Base-by-base conservation (phyloP, 768 basidiomycete genomes). In the Termitomyces eurrhizus region DNA sequence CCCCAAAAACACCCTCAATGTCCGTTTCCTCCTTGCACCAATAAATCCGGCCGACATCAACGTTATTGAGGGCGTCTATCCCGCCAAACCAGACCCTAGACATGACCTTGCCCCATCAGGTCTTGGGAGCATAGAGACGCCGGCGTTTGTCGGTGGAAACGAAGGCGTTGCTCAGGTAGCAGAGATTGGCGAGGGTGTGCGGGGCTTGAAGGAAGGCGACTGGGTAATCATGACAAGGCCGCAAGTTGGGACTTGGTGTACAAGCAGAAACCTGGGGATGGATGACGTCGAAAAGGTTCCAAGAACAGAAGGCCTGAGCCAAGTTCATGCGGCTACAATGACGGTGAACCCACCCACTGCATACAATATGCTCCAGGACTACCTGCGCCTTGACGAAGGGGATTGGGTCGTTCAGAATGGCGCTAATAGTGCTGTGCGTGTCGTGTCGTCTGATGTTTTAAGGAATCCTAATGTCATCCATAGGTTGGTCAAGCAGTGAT, bases 371-470 rank as follows among this genome's bases (percentile, higher is more conserved):
- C 80, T 95, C 11, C 79, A 79, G 37, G 83, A 89, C 58, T 93
- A 87, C 71, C 80, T 85, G 7, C 65, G 77, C 39, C 79, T 93
- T 46, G 63, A 82, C 54, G 76, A 80, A 52, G 92, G 88, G 4
- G 89, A 92, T 51, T 94, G 88, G 88, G 78, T 95, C 16, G 70
- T 95, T 12, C 93, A 95, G 72, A 95, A 94, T 62, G 93, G 91
- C 32, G 87, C 86, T 21, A 95, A 95, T 66, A 89, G 89, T 65
- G 89, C 90, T 21, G 92, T 92, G 60, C 52, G 86, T 73, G 16
- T 55, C 11, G 37, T 55, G 16, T 52, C 36, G 45, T n/a, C 37
- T 36, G 14, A 24, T 48, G 8, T 13, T 21, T 44, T 16, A 37
- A 52, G 33, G 67, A 58, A 12, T 54, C 57, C 49, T 58, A 18